Evolutionary conservation across 495 filamentous ascomycete genomes (phyloP).

Genomic region (Lepidopterella palustris): DNA sequence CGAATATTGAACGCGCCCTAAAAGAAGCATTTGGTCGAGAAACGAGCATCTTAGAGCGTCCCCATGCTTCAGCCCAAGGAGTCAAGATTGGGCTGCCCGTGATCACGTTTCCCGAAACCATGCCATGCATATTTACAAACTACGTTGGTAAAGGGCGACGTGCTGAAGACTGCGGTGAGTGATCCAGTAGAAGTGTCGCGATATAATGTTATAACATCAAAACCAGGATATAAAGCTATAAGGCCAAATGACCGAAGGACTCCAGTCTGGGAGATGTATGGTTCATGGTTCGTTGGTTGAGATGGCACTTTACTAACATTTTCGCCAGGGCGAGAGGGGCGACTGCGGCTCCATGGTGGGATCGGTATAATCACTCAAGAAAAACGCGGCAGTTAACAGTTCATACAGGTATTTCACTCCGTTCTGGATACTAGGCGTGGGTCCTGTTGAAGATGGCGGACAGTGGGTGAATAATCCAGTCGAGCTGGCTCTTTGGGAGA

Average conservation of each 20-base stretch:
- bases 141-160: background rate
- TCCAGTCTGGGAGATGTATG: background rate
- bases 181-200: background rate
- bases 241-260: background rate
- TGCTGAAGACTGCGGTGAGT: background rate
- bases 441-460: background rate
- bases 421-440: background rate
- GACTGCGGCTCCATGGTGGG: background rate
- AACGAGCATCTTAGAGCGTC: background rate
- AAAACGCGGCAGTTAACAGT: background rate
- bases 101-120: background rate
- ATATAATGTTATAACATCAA: background rate
- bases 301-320: background rate
- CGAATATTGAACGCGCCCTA: background rate
- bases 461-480: background rate
- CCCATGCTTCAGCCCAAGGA: background rate
- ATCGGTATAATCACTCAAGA: background rate
- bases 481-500: background rate
- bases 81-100: background rate
- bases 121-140: background rate
- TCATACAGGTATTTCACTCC: background rate
- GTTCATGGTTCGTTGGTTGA: background rate
- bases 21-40: background rate
- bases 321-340: background rate
- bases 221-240: background rate